These are phyloP conservation scores for Parietichytrium sp. DNA, from an alignment of 108 stramenopile species.

Conservation along the genomic window DNA sequence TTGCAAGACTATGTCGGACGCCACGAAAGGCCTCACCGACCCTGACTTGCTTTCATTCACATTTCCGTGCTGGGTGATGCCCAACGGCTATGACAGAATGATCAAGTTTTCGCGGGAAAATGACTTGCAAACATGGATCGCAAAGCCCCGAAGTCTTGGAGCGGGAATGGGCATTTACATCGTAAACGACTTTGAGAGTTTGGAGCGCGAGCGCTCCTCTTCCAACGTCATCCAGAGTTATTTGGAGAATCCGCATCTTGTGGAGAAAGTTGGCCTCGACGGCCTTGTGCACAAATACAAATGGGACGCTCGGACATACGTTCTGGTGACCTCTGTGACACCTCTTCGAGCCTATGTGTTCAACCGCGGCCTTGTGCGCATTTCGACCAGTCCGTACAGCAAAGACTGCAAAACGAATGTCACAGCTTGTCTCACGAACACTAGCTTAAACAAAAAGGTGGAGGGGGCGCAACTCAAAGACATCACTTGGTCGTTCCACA, in stretches of 20 bases:
- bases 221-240: slow-evolving; percentile 28
- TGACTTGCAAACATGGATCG: background rate
- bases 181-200: background rate
- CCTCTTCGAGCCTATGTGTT: slow-evolving; percentile 16
- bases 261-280: background rate
- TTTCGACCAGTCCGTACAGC: background rate
- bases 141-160: background rate
- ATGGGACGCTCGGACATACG: slow-evolving; percentile 17
- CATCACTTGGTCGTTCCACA: slow-evolving; percentile 36
- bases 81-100: background rate
- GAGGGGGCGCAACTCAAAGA: slow-evolving; percentile 28
- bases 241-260: background rate
- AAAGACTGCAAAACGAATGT: background rate
- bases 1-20: background rate
- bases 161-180: slow-evolving; percentile 30
- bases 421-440: slow-evolving; percentile 13
- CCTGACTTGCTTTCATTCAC: background rate
- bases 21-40: background rate
- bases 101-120: slow-evolving; percentile 14
- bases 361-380: slow-evolving; percentile 7
- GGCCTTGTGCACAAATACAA: slow-evolving; percentile 6
- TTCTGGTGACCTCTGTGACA: background rate
- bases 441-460: background rate
- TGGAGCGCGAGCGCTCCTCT: slow-evolving; percentile 18
- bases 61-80: slow-evolving; percentile 36